Conservation (phyloP, 768 basidiomycete species). For the Bullera alba region DNA sequence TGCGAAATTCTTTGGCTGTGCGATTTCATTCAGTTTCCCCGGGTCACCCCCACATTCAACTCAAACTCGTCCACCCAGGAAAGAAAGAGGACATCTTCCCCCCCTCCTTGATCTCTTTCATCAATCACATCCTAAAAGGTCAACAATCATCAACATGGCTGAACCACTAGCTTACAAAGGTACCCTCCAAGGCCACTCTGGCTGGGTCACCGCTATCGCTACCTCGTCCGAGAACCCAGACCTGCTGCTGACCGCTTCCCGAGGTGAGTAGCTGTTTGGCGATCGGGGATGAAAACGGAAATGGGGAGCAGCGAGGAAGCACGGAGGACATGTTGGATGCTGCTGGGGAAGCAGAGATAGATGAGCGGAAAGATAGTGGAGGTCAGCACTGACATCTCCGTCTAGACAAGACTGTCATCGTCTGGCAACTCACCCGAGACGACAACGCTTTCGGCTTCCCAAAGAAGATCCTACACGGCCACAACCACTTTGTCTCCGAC, state of each 20-base stretch:
- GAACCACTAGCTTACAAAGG: conserved; percentile 88
- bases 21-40: not conserved
- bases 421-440: conserved; percentile 92
- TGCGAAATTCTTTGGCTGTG: no score
- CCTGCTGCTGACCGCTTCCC: conserved; percentile 95
- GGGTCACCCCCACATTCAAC: not conserved
- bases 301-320: no score
- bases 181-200: conserved; percentile 84
- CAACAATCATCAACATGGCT: conserved; percentile 52
- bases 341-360: not conserved
- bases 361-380: not conserved
- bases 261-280: conserved; percentile 67
- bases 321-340: no score
- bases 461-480: conserved; percentile 93
- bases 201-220: conserved; percentile 98
- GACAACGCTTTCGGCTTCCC: conserved; percentile 77
- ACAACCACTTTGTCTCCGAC: conserved; percentile 99
- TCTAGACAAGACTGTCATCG: conserved; percentile 97
- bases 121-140: not conserved
- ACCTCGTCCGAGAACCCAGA: conserved; percentile 98
- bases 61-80: not conserved
- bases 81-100: not conserved
- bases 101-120: not conserved
- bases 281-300: not conserved
- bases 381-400: not conserved